phyloP scores from a whole-genome alignment of 2,329 filamentous ascomycete genomes.

The Paracamarosporium sp. region DNA sequence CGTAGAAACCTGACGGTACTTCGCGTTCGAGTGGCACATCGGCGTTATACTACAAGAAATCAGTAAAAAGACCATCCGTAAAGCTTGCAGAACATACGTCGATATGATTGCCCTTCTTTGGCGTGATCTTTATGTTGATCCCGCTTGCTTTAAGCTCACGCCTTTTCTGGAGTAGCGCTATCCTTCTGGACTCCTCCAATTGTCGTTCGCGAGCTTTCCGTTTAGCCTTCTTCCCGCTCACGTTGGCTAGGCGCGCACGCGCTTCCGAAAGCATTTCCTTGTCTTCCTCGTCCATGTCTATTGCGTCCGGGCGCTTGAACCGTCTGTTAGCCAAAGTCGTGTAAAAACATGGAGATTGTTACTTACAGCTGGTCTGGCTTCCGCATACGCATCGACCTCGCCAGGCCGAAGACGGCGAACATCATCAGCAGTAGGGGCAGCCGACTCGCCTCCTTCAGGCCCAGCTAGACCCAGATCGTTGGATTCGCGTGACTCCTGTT shows the following conservation, averaged over 20 bases:
- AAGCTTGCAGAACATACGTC: too few relatives aligned
- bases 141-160: constrained; percentile 96
- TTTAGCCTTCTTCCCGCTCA: constrained; percentile 98
- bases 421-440: constrained; percentile 90
- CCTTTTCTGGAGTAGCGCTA: constrained; percentile 92
- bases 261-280: constrained; percentile 99
- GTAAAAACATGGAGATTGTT: too few relatives aligned
- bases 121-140: constrained; percentile 96
- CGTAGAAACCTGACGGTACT: constrained; percentile 87
- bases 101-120: constrained; percentile 94
- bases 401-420: constrained; percentile 87
- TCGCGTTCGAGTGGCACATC: constrained; percentile 98
- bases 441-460: constrained; percentile 83
- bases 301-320: constrained; percentile 81
- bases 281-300: constrained; percentile 98
- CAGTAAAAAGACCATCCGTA: too few relatives aligned
- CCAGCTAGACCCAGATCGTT: constrained; percentile 83
- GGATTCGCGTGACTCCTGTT: constrained; percentile 88
- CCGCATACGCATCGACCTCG: constrained; percentile 95
- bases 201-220: constrained; percentile 94
- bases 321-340: too few relatives aligned
- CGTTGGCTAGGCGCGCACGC: constrained; percentile 93
- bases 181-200: constrained; percentile 87
- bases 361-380: constrained; percentile 48
- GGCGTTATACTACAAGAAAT: too few relatives aligned